Base-by-base conservation (phyloP, 1,284 basidiomycete species). In the Stereum hirsutum region DNA sequence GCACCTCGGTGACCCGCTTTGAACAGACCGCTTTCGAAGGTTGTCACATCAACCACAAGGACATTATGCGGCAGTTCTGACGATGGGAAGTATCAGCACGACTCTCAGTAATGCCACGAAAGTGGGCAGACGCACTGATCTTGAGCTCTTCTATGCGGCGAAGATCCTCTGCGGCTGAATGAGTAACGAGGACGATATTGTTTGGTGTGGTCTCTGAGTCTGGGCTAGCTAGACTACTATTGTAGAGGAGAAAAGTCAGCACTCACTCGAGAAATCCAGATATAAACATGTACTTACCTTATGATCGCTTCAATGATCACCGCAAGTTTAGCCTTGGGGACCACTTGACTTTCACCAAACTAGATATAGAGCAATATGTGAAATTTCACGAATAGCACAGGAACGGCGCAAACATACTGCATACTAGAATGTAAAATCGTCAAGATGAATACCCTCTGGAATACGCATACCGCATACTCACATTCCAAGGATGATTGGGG, bases 331-430 rank as follows among this genome's bases (percentile, higher is more conserved):
- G 68, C 58, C 60, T 86, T 89, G 14, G 79, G 61, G 17, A 83
- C 67, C 32, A 81, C 65, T 57, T 87, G 81, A 54, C 80, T 88
- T 46, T 87, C 79, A 17, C 85, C 89, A 58, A 89, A 92, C 71
- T 86, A 54, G 49, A n/a, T n/a, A n/a, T n/a, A n/a, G n/a, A n/a
- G n/a, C n/a, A n/a, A n/a, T n/a, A n/a, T n/a, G n/a, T n/a, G n/a
- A n/a, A n/a, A n/a, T n/a, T n/a, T n/a, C 23, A 30, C 42, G 36
- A 39, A 35, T n/a, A 30, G 45, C 26, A 46, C 40, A 43, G 7
- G 33, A n/a, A 15, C 41, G 46, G 41, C n/a, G 41, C 43, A 42
- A 44, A 46, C 78, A 56, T 66, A 85, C 82, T 51, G 78, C 78
- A 57, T 81, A 85, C 81, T 85, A 42, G 20, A 46, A 54, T 25